A percentile compares a stretch with the other conserved stretches of the same genome.
phyloP scores from a whole-genome alignment of 2,329 filamentous ascomycete genomes.

The Aureobasidium melanogenum region DNA sequence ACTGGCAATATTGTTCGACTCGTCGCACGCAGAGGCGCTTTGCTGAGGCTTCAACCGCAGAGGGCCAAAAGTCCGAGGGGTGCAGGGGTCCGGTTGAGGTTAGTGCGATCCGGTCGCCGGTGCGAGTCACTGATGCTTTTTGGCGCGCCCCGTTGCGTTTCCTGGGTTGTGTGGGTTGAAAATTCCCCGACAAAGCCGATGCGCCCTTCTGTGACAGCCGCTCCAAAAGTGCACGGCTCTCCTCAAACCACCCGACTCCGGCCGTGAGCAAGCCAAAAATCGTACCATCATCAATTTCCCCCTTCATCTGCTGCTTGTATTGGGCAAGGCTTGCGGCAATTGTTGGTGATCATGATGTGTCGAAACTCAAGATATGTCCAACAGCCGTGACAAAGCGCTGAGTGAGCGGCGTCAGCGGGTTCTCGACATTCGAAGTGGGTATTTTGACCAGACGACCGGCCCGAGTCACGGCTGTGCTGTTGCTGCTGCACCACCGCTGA shows the following conservation, averaged over 20 bases:
- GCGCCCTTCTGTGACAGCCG: constrained; percentile 5
- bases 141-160: constrained; percentile 7
- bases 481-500: neutral
- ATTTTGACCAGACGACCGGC: neutral
- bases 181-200: constrained; percentile 10
- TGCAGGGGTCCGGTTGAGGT: constrained; percentile 10
- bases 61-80: constrained; percentile 12
- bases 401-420: neutral
- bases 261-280: neutral
- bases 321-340: constrained; percentile 1
- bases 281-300: constrained; percentile 12
- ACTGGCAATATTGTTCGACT: constrained; percentile 10
- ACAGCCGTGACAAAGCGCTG: constrained; percentile 1
- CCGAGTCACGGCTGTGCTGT: constrained; percentile 4
- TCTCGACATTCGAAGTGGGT: neutral
- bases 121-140: neutral
- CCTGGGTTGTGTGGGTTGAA: constrained; percentile 5
- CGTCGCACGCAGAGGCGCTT: constrained; percentile 6
- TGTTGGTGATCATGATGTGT: neutral
- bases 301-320: constrained; percentile 5
- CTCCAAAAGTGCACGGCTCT: constrained; percentile 8
- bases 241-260: constrained; percentile 8
- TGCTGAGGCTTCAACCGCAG: constrained; percentile 15
- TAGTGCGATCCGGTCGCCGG: constrained; percentile 5
- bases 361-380: neutral